A percentile compares a stretch with the other conserved stretches of the same genome.
Conservation (phyloP, 371 early-diverging fungal genomes). For the Mucor circinelloides region DNA sequence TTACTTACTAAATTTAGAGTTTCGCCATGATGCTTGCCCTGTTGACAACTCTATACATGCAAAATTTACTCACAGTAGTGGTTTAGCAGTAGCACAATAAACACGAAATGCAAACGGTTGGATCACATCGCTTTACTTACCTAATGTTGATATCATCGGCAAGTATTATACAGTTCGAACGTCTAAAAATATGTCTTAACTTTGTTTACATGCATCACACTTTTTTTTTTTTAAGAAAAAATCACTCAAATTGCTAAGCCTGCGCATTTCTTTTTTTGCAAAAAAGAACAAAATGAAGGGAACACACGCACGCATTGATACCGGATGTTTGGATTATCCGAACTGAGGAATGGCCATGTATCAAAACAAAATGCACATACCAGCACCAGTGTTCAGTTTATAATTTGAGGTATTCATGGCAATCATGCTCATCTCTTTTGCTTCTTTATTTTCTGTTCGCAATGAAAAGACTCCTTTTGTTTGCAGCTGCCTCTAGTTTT, state of each 20-base stretch:
- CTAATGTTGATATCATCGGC: background rate
- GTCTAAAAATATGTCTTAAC: background rate
- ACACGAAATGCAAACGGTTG: background rate
- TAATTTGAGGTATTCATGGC: background rate
- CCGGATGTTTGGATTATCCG: background rate
- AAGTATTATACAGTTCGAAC: background rate
- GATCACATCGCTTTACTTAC: background rate
- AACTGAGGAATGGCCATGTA: background rate
- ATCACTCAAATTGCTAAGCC: background rate
- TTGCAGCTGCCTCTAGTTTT: background rate
- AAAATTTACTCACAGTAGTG: background rate
- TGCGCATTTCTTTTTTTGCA: background rate
- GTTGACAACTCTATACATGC: background rate
- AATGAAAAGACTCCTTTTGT: background rate
- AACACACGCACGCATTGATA: background rate
- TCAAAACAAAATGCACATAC: background rate
- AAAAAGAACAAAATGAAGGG: background rate
- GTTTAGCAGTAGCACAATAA: background rate
- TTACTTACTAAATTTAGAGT: conserved; percentile 3
- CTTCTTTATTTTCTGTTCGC: background rate
- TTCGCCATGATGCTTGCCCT: background rate
- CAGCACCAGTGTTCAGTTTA: background rate
- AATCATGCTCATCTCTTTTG: background rate
- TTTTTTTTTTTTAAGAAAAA: too few species aligned
- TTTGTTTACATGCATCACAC: background rate